Conservation (phyloP, 1,284 basidiomycete genomes). For the Gymnopus androsaceus region DNA sequence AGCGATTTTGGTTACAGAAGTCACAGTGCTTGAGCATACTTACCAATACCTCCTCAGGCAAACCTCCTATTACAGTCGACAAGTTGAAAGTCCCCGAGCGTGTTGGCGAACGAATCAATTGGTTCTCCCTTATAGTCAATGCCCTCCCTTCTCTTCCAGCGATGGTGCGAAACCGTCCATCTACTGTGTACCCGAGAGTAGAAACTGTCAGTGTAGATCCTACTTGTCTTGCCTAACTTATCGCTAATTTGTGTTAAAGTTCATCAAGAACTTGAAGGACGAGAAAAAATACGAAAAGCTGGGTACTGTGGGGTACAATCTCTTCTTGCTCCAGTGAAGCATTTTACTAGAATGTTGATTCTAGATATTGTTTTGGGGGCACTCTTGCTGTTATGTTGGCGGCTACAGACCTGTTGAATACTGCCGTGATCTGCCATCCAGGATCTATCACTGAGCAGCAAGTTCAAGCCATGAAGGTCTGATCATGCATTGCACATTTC, state of each 20-base stretch:
- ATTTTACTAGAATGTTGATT: slow-evolving; percentile 11
- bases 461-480: slow-evolving; percentile 45
- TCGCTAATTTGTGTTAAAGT: slow-evolving; percentile 34
- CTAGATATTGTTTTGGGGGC: slow-evolving; percentile 67
- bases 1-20: not conserved
- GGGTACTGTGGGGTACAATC: slow-evolving; percentile 56
- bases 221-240: not conserved
- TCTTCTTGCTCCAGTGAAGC: not conserved
- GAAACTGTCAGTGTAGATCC: slow-evolving; percentile 27
- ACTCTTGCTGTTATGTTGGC: slow-evolving; percentile 43
- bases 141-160: slow-evolving; percentile 33
- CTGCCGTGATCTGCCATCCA: slow-evolving; percentile 61
- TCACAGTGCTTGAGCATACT: not conserved
- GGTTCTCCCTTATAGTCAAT: slow-evolving; percentile 33
- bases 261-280: slow-evolving; percentile 47
- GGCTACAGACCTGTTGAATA: slow-evolving; percentile 42
- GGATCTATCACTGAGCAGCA: slow-evolving; percentile 39
- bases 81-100: slow-evolving; percentile 41
- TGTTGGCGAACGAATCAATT: slow-evolving; percentile 39
- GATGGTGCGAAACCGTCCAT: slow-evolving; percentile 40
- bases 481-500: not conserved
- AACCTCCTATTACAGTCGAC: slow-evolving; percentile 39
- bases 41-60: slow-evolving; percentile 32
- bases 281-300: slow-evolving; percentile 59
- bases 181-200: slow-evolving; percentile 40